Base-by-base conservation (phyloP, 2,329 filamentous ascomycete genomes). In the Alternaria triticimaculans region DNA sequence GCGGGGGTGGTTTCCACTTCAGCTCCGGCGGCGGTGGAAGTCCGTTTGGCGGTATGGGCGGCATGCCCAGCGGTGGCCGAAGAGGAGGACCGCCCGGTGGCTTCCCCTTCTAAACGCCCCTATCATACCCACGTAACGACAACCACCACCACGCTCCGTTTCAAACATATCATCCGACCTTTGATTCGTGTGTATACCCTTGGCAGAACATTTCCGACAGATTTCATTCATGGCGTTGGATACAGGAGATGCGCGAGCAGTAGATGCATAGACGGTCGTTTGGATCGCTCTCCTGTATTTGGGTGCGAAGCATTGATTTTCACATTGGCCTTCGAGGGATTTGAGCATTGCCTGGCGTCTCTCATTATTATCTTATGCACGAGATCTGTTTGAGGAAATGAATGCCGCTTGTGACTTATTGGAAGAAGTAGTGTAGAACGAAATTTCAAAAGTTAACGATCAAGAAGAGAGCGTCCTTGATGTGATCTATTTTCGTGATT, bases 1-100 rank as follows among this genome's bases (percentile, higher is more conserved):
- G 71, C 11, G 86, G 87, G 37, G 86, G 87, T 50, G 87, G 73
- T 51, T 81, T 81, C 68, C 69, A 71, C 43, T 65, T 69, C 23
- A 76, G 83, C 78, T 64, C 85, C 15, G 70, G 72, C n/a, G 76
- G 83, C 77, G 66, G 85, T 77, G 66, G 72, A 53, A 76, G 67
- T 63, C 76, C 76, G 5, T 80, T 79, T 33, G 75, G 74, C 12
- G 75, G 75, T 23, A 78, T 78, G 76, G 74, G 75, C 18, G 76
- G 76, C 48, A 77, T 77, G 76, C 74, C 75, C 15, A 73, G 72
- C 43, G 76, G 77, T 30, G 72, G 75, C 28, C 72, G 74, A 64
- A 64, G 75, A 68, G 68, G 76, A 64, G 75, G 76, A 43, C 76
- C 67, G 54, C 75, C 68, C 7, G 76, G 76, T 18, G 77, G 76